phyloP scores from a whole-genome alignment of 2,329 filamentous ascomycete species.

The Trichoderma hamatum region DNA sequence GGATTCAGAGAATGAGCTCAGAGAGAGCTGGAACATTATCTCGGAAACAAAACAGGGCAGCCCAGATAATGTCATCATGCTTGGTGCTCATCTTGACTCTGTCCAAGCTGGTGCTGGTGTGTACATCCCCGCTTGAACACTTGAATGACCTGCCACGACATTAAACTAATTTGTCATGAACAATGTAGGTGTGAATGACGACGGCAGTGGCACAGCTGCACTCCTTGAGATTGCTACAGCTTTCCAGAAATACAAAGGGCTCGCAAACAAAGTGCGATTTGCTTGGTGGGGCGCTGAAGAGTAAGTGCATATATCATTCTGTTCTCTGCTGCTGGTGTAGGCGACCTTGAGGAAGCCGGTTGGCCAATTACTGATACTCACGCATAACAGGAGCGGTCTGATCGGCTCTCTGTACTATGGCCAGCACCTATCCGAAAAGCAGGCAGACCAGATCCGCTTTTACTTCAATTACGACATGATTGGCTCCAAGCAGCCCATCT shows the following conservation, averaged over 20 bases:
- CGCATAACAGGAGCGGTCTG: conserved; percentile 41
- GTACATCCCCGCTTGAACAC: background rate
- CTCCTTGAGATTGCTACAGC: conserved; percentile 43
- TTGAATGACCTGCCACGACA: background rate
- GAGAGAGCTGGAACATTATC: conserved; percentile 45
- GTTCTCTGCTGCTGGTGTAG: no score
- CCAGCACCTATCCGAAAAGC: conserved; percentile 39
- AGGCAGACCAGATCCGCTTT: conserved; percentile 60
- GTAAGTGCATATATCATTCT: conserved; percentile 32
- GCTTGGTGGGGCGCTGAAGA: conserved; percentile 48
- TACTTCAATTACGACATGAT: conserved; percentile 77
- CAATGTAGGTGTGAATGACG: conserved; percentile 40
- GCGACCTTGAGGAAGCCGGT: background rate
- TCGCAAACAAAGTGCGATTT: conserved; percentile 46
- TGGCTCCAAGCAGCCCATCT: conserved; percentile 47
- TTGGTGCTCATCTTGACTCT: conserved; percentile 46
- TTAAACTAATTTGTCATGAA: background rate
- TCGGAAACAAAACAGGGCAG: conserved; percentile 47
- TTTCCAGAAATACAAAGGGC: conserved; percentile 41
- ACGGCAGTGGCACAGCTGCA: conserved; percentile 43
- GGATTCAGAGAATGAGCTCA: conserved; percentile 39
- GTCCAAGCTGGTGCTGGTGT: conserved; percentile 43
- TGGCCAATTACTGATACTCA: background rate
- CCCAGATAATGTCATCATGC: conserved; percentile 45
- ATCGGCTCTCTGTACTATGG: conserved; percentile 49